Evolutionary conservation across 345 rosid species (phyloP).

Genomic region (Salix exigua): DNA sequence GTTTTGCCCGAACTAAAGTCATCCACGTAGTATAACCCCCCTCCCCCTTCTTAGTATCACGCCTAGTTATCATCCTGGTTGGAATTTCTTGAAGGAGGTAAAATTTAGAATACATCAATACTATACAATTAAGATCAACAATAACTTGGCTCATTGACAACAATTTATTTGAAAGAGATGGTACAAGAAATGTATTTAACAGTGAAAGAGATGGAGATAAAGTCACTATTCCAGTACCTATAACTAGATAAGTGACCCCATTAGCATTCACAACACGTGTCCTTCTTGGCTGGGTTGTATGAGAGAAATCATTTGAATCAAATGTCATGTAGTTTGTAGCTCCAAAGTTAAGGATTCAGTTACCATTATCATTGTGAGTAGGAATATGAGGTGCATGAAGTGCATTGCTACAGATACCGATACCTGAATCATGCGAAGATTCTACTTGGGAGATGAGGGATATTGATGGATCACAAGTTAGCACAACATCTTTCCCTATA

Average conservation of each 20-base stretch:
- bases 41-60: neutral
- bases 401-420: neutral
- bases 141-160: too few species aligned
- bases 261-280: constrained; percentile 3
- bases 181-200: too few species aligned
- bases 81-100: too few species aligned
- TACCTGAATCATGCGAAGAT: too few species aligned
- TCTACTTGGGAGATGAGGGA: neutral
- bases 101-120: too few species aligned
- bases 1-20: neutral
- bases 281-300: neutral
- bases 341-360: neutral
- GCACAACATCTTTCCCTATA: neutral
- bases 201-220: neutral
- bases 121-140: too few species aligned
- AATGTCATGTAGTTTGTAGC: constrained; percentile 5
- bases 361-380: too few species aligned
- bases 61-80: too few species aligned
- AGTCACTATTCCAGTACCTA: neutral
- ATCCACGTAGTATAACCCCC: neutral
- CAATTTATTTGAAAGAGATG: too few species aligned
- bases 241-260: neutral
- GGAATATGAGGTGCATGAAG: too few species aligned
- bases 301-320: neutral
- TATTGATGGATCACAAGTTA: too few species aligned